Evolutionary conservation across 2,329 filamentous ascomycete species (phyloP).

Genomic region (Parafenestella ontariensis): DNA sequence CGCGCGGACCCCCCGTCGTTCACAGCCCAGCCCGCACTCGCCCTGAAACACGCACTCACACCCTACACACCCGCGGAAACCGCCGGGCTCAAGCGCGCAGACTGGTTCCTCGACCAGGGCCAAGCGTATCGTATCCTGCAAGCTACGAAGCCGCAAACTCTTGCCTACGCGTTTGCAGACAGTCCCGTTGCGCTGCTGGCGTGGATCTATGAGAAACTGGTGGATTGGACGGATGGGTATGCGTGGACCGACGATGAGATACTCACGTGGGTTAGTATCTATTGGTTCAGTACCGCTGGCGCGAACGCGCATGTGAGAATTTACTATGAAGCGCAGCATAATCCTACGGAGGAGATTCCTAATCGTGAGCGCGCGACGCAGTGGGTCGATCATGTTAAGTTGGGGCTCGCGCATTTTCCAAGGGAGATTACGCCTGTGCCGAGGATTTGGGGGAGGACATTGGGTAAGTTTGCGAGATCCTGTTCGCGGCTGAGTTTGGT

Average conservation of each 20-base stretch:
- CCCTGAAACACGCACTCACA: conserved; percentile 62
- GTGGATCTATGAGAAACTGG: conserved; percentile 83
- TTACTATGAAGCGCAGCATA: conserved; percentile 72
- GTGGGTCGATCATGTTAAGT: conserved; percentile 57
- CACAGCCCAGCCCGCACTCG: conserved; percentile 62
- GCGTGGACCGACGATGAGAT: conserved; percentile 79
- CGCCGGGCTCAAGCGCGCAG: conserved; percentile 59
- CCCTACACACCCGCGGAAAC: conserved; percentile 63
- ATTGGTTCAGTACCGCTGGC: conserved; percentile 73
- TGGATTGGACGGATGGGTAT: conserved; percentile 77
- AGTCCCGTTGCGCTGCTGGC: conserved; percentile 73
- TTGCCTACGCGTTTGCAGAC: conserved; percentile 73
- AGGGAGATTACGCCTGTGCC: conserved; percentile 64
- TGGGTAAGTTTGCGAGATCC: conserved; percentile 53
- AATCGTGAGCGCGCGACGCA: conserved; percentile 46
- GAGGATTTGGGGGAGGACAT: conserved; percentile 62
- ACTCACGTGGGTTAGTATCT: conserved; percentile 76
- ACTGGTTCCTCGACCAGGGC: conserved; percentile 66
- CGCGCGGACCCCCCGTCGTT: conserved; percentile 50
- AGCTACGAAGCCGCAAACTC: conserved; percentile 73
- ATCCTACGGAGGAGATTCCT: conserved; percentile 31
- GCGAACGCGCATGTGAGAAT: conserved; percentile 72
- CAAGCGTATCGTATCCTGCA: conserved; percentile 67
- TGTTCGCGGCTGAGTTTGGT: neutral
- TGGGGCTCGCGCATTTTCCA: conserved; percentile 64